Base-by-base conservation (phyloP, 106 monocot species). In the Dactylorhiza incarnata region DNA sequence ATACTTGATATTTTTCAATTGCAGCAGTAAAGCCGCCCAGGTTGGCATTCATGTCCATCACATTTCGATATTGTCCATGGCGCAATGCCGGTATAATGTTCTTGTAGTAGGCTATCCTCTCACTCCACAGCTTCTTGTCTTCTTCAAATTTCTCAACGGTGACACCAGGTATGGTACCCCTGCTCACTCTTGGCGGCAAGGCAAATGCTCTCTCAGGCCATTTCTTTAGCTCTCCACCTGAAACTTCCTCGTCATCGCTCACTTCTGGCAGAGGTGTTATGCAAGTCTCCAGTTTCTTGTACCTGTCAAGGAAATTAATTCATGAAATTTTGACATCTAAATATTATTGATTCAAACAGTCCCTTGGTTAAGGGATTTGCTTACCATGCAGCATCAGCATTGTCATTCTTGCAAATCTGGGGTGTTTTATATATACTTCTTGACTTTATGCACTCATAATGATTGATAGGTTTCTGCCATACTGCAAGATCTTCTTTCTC, bases 1-100 rank as follows among this genome's bases (percentile, higher is more conserved):
- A 85, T 43, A 85, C 72, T 14, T 77, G 81, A 59, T 72, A 82
- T 63, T 78, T 82, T 8, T 48, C 49, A 51, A 85, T 22, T 43
- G 85, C 82, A 5, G 85, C 85, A 0, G 85, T 78, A 48, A 85
- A 82, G 0, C 85, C 85, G n/a, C 85, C 85, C 8, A 85, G 17
- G 50, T 85, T 78, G 6, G 85, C 85, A 61, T 85, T 85, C 85
- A 85, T 85, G 78, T 85, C 85, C 68, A 85, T 81, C 5, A 85
- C 56, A 45, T 85, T 85, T 24, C 81, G 73, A 56, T 78, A 85
- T 7, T 79, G 70, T 14, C 82, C 82, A 17, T 78, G 51, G 29
- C 77, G 3, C 5, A 83, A 13, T 7, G 78, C 74, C 12, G 78
- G 73, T 54, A 79, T 79, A 26, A 79, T 44, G 9, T 22, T 26